Percentiles rank a stretch among this genome's conserved stretches.
These are phyloP conservation scores for Termitomyces sp. DNA, from an alignment of 768 basidiomycete species.

Conservation along the genomic window DNA sequence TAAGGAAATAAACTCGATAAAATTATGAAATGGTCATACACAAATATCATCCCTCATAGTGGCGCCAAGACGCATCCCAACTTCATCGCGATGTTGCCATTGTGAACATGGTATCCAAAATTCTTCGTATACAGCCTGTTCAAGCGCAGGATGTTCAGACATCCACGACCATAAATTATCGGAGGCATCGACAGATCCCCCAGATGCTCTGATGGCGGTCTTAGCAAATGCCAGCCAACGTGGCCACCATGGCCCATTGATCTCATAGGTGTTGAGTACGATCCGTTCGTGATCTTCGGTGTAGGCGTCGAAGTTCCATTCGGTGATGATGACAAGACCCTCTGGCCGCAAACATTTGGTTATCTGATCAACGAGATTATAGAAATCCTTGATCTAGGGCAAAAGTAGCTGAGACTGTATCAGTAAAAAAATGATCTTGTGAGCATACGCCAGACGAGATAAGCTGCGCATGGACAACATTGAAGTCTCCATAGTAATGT, in stretches of 20 bases:
- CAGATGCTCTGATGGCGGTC: slow-evolving; percentile 46
- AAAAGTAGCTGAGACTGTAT: slow-evolving; percentile 10
- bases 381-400: slow-evolving; percentile 57
- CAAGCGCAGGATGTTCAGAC: slow-evolving; percentile 45
- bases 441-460: slow-evolving; percentile 65
- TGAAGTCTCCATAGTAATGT: slow-evolving; percentile 78
- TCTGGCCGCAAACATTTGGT: slow-evolving; percentile 61
- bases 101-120: slow-evolving; percentile 62
- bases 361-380: slow-evolving; percentile 59
- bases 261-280: slow-evolving; percentile 32
- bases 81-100: slow-evolving; percentile 35
- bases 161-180: slow-evolving; percentile 52
- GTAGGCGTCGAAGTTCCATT: slow-evolving; percentile 67
- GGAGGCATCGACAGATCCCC: slow-evolving; percentile 62
- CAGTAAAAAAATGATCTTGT: slow-evolving; percentile 3
- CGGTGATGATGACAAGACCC: slow-evolving; percentile 60
- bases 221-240: slow-evolving; percentile 56
- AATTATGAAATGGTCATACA: slow-evolving; percentile 24
- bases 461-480: slow-evolving; percentile 63
- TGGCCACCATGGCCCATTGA: slow-evolving; percentile 52
- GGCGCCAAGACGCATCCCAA: slow-evolving; percentile 30
- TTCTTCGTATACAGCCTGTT: slow-evolving; percentile 50
- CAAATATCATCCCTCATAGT: slow-evolving; percentile 54
- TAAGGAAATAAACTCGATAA: not conserved
- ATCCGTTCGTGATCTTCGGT: slow-evolving; percentile 42